Evolutionary conservation across 1,284 basidiomycete species (phyloP).

Genomic region (Pseudozyma pruni): DNA sequence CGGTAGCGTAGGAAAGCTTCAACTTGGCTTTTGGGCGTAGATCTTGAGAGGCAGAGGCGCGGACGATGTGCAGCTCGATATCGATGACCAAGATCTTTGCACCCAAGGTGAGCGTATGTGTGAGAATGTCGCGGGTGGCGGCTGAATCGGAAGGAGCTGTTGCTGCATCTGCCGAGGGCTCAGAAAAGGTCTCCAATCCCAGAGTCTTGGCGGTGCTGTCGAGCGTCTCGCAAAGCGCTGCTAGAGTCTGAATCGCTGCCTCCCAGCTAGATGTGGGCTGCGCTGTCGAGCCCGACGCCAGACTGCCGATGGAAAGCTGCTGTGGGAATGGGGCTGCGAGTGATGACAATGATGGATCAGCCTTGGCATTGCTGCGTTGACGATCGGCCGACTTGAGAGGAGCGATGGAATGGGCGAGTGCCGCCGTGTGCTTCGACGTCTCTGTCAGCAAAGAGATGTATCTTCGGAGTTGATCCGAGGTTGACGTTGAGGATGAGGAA

Average conservation of each 20-base stretch:
- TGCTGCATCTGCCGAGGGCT: conserved; percentile 23
- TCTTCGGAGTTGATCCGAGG: conserved; percentile 30
- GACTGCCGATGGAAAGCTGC: conserved; percentile 16
- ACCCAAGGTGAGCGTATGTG: conserved; percentile 39
- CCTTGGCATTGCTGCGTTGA: background rate
- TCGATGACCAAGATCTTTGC: conserved; percentile 54
- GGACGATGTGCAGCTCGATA: conserved; percentile 29
- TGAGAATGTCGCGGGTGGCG: background rate
- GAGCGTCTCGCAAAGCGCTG: conserved; percentile 30
- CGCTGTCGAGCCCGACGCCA: background rate
- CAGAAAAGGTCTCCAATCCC: conserved; percentile 47
- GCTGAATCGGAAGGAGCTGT: background rate
- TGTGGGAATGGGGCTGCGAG: conserved; percentile 12
- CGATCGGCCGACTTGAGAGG: conserved; percentile 28
- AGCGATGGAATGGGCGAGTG: conserved; percentile 38
- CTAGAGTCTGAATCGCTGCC: conserved; percentile 18
- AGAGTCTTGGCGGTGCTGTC: conserved; percentile 24
- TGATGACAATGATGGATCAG: no score
- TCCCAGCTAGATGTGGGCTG: conserved; percentile 3
- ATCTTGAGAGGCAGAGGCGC: background rate
- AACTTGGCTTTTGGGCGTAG: conserved; percentile 26
- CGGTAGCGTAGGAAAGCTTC: conserved; percentile 47
- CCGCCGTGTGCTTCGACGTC: conserved; percentile 40
- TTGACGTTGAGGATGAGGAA: conserved; percentile 1
- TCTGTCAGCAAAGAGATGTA: conserved; percentile 45